Evolutionary conservation across 2,329 filamentous ascomycete species (phyloP), one percentile per base, ranked within the genome.

Genomic region (Teratosphaeria destructans): DNA sequence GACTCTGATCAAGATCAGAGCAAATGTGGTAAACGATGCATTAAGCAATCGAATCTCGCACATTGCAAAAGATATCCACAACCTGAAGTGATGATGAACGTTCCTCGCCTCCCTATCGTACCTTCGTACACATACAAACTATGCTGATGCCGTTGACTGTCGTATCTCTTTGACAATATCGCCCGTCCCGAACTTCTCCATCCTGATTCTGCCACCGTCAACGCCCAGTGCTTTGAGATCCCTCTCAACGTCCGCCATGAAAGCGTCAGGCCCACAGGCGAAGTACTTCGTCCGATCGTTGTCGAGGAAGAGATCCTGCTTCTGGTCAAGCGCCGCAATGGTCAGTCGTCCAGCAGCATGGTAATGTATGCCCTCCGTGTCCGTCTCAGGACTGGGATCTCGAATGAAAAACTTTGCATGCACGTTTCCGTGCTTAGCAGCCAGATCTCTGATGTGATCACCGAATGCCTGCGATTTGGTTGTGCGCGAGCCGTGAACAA

Each of bases 211-310:
- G 34, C 79, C 78, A n/a, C 73, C 72, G 1, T 76, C 72, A 1
- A 90, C 85, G 0, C 85, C 86, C 59, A 77, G 72, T 2, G 67
- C 74, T 65, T 78, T 73, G 59, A 91, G 75, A 64, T 76, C 78
- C 7, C 73, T 72, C 63, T 82, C 76, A 26, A 82, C 75, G 43
- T 83, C 81, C 10, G 79, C 66, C 89, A 92, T 92, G 77, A 90
- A 92, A 7, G 71, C 69, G 61, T 80, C 78, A 0, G 88, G 88
- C 0, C 88, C 89, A 68, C 89, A 92, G 57, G 89, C 75, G 66
- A 82, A 91, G 71, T 90, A 92, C 67, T 85, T 77, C 0, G 88
- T 78, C 52, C 73, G 73, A 0, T 72, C 56, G 65, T 86, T 76
- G 23, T 77, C 74, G 1, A 85, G 69, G 64, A 79, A 82, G n/a